Base-by-base conservation (phyloP, 306 rosid genomes). In the Benincasa hispida region DNA sequence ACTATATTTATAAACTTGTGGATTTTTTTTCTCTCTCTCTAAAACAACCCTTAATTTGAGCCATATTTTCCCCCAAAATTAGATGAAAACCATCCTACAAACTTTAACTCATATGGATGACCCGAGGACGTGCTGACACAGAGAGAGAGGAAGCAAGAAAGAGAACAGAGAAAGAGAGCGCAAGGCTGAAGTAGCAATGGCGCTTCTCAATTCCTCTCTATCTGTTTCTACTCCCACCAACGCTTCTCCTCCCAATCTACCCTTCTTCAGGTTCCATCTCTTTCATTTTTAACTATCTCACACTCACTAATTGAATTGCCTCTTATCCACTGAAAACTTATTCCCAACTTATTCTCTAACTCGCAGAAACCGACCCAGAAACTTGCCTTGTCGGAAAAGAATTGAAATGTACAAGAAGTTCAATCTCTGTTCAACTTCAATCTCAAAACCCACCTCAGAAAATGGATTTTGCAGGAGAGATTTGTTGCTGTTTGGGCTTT, bases 391-490 rank as follows among this genome's bases (percentile, higher is more conserved):
- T 59, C 82, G 47, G 68, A 84, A 80, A 54, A 80, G 67, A 45
- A 14, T 7, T 25, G 70, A 48, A 69, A 39, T 78, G 17, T 69
- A 77, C 41, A 72, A 84, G 13, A 77, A 82, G 54, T 77, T 51
- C 55, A 76, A 79, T 22, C 21, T 60, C 22, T 47, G 80, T 75
- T 81, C 88, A 35, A 74, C 74, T 78, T 78, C 70, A 65, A 53
- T 76, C 78, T 47, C 79, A 54, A 81, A 86, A 76, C 85, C 92
- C 86, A 80, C 75, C 82, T 80, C 91, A 0, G 77, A 84, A 81
- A 67, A 34, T 81, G 53, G 79, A 70, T 68, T 85, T 79, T 81
- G 72, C 72, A 83, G 96, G 81, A 88, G 98, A 82, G 89, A 91
- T 81, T 85, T 89, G 66, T 2, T 88, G 77, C 84, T 93, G 14